phyloP scores from a whole-genome alignment of 2,329 filamentous ascomycete species.

The Paraphaeosphaeria sporulosa region DNA sequence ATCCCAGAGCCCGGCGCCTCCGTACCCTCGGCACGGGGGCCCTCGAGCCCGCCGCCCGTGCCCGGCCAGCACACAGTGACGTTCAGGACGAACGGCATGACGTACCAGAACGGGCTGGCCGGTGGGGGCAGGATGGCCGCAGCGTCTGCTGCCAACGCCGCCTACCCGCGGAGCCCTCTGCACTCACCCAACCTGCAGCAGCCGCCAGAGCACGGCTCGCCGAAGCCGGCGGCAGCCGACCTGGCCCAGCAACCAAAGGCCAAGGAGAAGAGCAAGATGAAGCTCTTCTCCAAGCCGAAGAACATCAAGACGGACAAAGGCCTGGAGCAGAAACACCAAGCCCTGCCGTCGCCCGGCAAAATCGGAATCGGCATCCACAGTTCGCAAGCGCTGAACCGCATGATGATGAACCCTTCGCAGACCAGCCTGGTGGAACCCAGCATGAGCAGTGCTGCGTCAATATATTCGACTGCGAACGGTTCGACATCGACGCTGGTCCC shows the following conservation, averaged over 20 bases:
- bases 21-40: conserved; percentile 44
- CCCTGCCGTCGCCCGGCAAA: conserved; percentile 70
- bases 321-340: conserved; percentile 68
- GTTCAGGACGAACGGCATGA: conserved; percentile 52
- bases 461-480: conserved; percentile 79
- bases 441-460: conserved; percentile 63
- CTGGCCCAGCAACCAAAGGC: conserved; percentile 65
- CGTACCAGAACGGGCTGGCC: conserved; percentile 68
- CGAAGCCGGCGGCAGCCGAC: conserved; percentile 38
- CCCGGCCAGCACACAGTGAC: conserved; percentile 38
- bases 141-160: conserved; percentile 75
- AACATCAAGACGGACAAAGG: conserved; percentile 76
- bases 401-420: conserved; percentile 71
- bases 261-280: conserved; percentile 78
- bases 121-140: conserved; percentile 70
- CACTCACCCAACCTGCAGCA: conserved; percentile 51
- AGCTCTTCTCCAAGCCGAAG: conserved; percentile 80
- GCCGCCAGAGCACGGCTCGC: conserved; percentile 39
- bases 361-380: conserved; percentile 72
- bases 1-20: conserved; percentile 64
- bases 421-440: conserved; percentile 71
- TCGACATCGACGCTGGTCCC: conserved; percentile 80
- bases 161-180: conserved; percentile 70
- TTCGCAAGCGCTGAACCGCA: conserved; percentile 68
- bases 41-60: conserved; percentile 66